phyloP scores from a whole-genome alignment of 75 land plant species.

The Azolla pinnata region DNA sequence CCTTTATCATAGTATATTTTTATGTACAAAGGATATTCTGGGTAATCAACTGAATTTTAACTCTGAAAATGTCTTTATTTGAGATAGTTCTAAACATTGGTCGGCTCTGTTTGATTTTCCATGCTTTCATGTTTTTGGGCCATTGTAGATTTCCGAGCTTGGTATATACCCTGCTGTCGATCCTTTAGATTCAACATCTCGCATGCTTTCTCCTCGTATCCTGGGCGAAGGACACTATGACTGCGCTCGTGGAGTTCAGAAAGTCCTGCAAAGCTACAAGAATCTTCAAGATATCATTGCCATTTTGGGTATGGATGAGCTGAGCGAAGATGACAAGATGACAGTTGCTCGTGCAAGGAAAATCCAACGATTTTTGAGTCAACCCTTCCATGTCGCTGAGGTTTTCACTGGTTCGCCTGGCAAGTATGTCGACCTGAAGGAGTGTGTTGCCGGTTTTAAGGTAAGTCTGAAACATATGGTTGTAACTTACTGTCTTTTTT shows the following conservation, averaged over 20 bases:
- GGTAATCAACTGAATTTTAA: no score
- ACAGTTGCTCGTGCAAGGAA: slow-evolving; percentile 92
- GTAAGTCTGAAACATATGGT: no score
- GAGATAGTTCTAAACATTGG: background rate
- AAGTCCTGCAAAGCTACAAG: slow-evolving; percentile 89
- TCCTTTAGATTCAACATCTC: slow-evolving; percentile 90
- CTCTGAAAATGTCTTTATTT: background rate
- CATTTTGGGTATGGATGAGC: slow-evolving; percentile 96
- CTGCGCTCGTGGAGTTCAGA: slow-evolving; percentile 91
- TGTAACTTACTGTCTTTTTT: no score
- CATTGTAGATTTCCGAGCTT: slow-evolving; percentile 73
- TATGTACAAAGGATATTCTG: no score
- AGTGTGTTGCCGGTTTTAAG: slow-evolving; percentile 81
- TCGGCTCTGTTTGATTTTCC: background rate
- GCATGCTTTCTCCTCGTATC: slow-evolving; percentile 84
- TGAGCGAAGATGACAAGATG: slow-evolving; percentile 88
- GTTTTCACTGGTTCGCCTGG: slow-evolving; percentile 95
- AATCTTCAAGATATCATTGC: slow-evolving; percentile 96
- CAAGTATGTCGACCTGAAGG: slow-evolving; percentile 89
- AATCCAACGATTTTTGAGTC: slow-evolving; percentile 84
- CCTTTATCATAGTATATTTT: no score
- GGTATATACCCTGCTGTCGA: slow-evolving; percentile 97
- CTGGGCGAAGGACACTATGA: slow-evolving; percentile 90
- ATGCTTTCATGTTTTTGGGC: background rate
- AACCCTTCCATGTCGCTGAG: slow-evolving; percentile 98